Evolutionary conservation across 2,329 filamentous ascomycete genomes (phyloP).

Genomic region (Claviceps africana): DNA sequence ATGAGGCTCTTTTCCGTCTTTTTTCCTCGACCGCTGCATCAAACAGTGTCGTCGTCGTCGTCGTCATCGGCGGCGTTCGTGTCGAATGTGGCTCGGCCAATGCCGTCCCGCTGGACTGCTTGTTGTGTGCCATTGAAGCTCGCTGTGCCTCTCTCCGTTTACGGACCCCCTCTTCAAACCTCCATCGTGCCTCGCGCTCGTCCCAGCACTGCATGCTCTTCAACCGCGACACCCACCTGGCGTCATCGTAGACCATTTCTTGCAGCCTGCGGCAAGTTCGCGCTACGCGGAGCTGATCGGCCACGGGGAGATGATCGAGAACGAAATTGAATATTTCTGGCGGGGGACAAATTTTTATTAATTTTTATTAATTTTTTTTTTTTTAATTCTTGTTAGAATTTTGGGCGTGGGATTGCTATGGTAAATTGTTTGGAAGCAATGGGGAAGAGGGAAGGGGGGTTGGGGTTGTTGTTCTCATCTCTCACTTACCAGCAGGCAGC

Average conservation of each 20-base stretch:
- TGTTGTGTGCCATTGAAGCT: slow-evolving; percentile 10
- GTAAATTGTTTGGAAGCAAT: background rate
- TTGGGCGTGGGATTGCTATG: background rate
- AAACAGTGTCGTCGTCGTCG: slow-evolving; percentile 45
- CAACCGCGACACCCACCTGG: slow-evolving; percentile 78
- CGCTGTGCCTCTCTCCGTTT: slow-evolving; percentile 38
- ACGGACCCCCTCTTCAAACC: slow-evolving; percentile 60
- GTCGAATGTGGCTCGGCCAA: slow-evolving; percentile 6
- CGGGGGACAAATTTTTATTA: no score
- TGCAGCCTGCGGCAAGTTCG: slow-evolving; percentile 72
- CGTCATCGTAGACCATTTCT: slow-evolving; percentile 98
- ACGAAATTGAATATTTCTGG: slow-evolving; percentile 80
- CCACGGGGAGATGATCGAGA: slow-evolving; percentile 74
- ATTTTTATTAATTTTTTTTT: no score
- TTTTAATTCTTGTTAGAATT: slow-evolving; percentile 1
- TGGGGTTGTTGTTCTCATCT: background rate
- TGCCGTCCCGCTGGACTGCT: slow-evolving; percentile 9
- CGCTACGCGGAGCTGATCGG: slow-evolving; percentile 76
- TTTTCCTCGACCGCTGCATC: slow-evolving; percentile 58
- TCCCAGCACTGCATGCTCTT: slow-evolving; percentile 87
- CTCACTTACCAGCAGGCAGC: slow-evolving; percentile 58
- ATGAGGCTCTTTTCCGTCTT: slow-evolving; percentile 27
- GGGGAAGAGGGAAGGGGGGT: background rate
- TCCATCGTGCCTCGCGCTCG: slow-evolving; percentile 66
- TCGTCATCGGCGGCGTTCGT: slow-evolving; percentile 12